A percentile compares a stretch with the other conserved stretches of the same genome.
Evolutionary conservation across 2,329 filamentous ascomycete species (phyloP).

Genomic region (Fusarium pseudonygamai): DNA sequence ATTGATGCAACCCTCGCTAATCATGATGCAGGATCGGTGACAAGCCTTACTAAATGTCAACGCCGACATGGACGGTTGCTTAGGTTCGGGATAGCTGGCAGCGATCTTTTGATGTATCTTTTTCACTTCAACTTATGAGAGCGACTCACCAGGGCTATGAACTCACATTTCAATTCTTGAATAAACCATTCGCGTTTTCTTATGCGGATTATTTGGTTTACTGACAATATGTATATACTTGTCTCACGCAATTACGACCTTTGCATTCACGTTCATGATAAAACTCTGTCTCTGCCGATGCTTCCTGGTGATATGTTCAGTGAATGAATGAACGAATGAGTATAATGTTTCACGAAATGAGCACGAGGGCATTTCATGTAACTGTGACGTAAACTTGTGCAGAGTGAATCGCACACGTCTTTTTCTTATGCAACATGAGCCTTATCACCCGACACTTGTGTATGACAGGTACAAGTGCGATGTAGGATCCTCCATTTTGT

Average conservation of each 20-base stretch:
- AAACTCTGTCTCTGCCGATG: neutral
- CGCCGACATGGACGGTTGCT: neutral
- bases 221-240: constrained; percentile 17
- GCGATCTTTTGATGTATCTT: constrained; percentile 33
- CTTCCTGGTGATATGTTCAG: neutral
- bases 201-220: constrained; percentile 16
- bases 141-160: constrained; percentile 22
- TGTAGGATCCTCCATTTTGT: too few species aligned
- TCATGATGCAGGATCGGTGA: constrained; percentile 28
- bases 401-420: neutral
- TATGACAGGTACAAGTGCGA: neutral
- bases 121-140: constrained; percentile 18
- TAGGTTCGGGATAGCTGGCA: constrained; percentile 8
- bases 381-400: neutral
- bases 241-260: constrained; percentile 9
- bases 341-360: neutral
- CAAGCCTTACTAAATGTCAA: constrained; percentile 31
- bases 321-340: neutral
- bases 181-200: constrained; percentile 19
- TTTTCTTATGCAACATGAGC: neutral
- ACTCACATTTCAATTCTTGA: constrained; percentile 24
- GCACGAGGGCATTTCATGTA: neutral
- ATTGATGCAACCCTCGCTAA: constrained; percentile 17
- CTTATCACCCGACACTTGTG: neutral
- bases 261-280: neutral